A percentile compares a stretch with the other conserved stretches of the same genome.
Evolutionary conservation across 345 rosid species (phyloP).

Genomic region (Eutrema heterophyllum): DNA sequence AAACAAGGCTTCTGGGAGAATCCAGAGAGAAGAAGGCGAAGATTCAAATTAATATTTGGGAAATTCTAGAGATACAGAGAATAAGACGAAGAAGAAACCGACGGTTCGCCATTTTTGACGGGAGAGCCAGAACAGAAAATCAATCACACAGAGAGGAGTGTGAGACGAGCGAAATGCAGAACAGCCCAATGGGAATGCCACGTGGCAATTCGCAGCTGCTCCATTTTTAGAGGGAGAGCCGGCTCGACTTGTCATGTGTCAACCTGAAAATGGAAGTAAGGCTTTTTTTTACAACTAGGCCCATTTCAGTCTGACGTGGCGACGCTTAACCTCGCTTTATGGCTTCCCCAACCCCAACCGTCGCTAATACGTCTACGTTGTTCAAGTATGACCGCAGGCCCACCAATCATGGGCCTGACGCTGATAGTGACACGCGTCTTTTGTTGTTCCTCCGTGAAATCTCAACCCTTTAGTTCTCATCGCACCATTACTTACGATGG

Average conservation of each 20-base stretch:
- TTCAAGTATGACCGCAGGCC: slow-evolving; percentile 6
- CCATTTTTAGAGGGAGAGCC: slow-evolving; percentile 22
- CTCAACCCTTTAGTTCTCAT: slow-evolving; percentile 5
- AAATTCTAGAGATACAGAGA: slow-evolving; percentile 9
- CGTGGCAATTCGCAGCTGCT: slow-evolving; percentile 9
- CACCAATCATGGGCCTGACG: slow-evolving; percentile 13
- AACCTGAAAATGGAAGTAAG: background rate
- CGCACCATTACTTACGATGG: background rate
- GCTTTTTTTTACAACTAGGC: background rate
- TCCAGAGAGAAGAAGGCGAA: background rate
- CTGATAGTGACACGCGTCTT: background rate
- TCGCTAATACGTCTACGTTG: background rate
- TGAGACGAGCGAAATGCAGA: slow-evolving; percentile 8
- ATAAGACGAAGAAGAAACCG: slow-evolving; percentile 7
- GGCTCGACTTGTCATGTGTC: background rate
- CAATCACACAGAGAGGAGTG: slow-evolving; percentile 5
- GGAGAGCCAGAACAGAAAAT: slow-evolving; percentile 9
- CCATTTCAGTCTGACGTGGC: slow-evolving; percentile 5
- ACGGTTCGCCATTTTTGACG: slow-evolving; percentile 33
- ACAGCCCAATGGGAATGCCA: slow-evolving; percentile 7
- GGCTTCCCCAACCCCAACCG: background rate
- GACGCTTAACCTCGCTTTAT: background rate
- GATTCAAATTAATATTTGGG: background rate
- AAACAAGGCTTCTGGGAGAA: slow-evolving; percentile 11
- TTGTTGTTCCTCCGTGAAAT: background rate